phyloP scores from a whole-genome alignment of 768 basidiomycete species.

The Pisolithus tinctorius region DNA sequence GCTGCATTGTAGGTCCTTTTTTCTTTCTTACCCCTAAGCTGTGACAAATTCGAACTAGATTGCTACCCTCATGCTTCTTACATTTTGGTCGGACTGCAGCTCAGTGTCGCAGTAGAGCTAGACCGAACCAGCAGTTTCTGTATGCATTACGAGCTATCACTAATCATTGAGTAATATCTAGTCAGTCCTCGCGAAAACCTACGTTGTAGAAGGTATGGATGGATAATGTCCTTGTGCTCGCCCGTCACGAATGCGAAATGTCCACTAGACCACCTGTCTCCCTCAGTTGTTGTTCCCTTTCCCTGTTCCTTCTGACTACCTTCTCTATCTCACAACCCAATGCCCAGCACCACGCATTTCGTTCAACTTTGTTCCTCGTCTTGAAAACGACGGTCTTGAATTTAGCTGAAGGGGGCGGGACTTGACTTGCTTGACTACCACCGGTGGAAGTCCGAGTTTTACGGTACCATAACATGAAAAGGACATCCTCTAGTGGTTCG shows the following conservation, averaged over 20 bases:
- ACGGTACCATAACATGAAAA: slow-evolving; percentile 77
- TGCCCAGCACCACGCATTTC: slow-evolving; percentile 95
- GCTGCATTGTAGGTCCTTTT: not conserved
- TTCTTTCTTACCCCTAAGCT: not conserved
- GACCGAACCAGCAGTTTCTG: too few species aligned
- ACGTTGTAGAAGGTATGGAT: not conserved
- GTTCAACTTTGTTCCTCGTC: slow-evolving; percentile 77
- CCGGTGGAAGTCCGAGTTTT: slow-evolving; percentile 21
- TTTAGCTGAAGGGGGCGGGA: slow-evolving; percentile 52
- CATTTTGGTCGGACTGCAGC: not conserved
- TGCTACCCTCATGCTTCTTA: not conserved
- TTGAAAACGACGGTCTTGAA: slow-evolving; percentile 60
- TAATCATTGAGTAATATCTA: too few species aligned
- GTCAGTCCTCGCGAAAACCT: too few species aligned
- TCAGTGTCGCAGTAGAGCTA: not conserved
- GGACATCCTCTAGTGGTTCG: slow-evolving; percentile 81
- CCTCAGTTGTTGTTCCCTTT: slow-evolving; percentile 60
- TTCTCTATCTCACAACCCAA: slow-evolving; percentile 87
- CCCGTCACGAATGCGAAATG: slow-evolving; percentile 9
- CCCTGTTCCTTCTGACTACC: slow-evolving; percentile 51
- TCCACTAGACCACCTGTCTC: slow-evolving; percentile 54
- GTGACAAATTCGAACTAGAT: not conserved
- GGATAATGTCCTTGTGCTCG: too few species aligned
- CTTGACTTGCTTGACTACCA: slow-evolving; percentile 9
- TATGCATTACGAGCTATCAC: too few species aligned